These are phyloP conservation scores for Extremus antarcticus DNA, from an alignment of 495 filamentous ascomycete species.

Conservation along the genomic window DNA sequence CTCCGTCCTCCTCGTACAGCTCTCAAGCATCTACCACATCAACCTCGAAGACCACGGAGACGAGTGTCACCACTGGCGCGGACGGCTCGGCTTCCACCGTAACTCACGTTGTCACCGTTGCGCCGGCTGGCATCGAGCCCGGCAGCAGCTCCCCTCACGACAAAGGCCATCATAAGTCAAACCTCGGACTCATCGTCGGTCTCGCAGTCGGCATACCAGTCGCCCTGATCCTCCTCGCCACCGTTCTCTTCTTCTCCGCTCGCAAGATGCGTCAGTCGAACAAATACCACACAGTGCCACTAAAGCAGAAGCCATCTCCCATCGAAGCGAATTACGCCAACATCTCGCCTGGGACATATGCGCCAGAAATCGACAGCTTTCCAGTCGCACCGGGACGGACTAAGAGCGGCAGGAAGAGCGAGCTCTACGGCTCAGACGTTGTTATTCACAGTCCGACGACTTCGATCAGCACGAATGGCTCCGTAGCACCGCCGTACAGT, in stretches of 20 bases:
- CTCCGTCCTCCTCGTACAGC: not conserved
- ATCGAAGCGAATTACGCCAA: conserved; percentile 2
- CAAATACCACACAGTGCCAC: not conserved
- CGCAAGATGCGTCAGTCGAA: not conserved
- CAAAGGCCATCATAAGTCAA: not conserved
- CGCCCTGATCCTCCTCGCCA: conserved; percentile 1
- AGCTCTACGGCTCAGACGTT: conserved; percentile 12
- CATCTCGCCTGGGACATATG: conserved; percentile 8
- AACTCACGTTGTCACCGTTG: not conserved
- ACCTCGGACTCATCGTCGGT: conserved; percentile 12
- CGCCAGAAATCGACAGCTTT: conserved; percentile 16
- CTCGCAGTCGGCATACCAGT: conserved; percentile 18
- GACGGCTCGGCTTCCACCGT: not conserved
- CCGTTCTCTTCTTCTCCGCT: conserved; percentile 7
- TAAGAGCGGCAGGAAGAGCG: conserved; percentile 8
- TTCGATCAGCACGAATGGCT: not conserved
- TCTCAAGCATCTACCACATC: not conserved
- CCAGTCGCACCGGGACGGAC: conserved; percentile 5
- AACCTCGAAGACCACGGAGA: not conserved
- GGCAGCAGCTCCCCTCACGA: not conserved
- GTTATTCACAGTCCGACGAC: not conserved
- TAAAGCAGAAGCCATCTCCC: not conserved
- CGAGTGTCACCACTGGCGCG: not conserved
- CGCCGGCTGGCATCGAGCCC: not conserved
- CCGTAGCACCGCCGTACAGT: conserved; percentile 4